phyloP scores from a whole-genome alignment of 2,329 filamentous ascomycete species.

The Calonectria leucothoes region DNA sequence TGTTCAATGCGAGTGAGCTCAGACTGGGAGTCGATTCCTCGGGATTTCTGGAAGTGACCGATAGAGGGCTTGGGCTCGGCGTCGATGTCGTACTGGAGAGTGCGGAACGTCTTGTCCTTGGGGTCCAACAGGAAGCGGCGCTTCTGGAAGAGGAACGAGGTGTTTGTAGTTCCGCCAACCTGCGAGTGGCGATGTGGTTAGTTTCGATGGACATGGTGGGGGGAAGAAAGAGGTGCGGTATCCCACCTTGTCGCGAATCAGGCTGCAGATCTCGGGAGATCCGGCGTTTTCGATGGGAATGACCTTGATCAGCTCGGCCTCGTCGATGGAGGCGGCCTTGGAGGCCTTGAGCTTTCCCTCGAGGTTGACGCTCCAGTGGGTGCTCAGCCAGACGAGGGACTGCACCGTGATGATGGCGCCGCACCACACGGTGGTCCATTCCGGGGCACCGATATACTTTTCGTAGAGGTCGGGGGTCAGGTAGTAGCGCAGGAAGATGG shows the following conservation, averaged over 20 bases:
- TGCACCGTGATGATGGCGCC: slow-evolving; percentile 90
- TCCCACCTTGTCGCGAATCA: slow-evolving; percentile 78
- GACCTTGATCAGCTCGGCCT: slow-evolving; percentile 91
- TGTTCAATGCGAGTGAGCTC: slow-evolving; percentile 86
- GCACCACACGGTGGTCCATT: slow-evolving; percentile 98
- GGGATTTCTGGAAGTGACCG: slow-evolving; percentile 81
- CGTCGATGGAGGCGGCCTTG: slow-evolving; percentile 74
- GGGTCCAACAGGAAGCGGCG: slow-evolving; percentile 90
- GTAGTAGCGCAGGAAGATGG: slow-evolving; percentile 89
- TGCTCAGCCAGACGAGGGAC: slow-evolving; percentile 92
- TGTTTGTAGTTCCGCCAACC: slow-evolving; percentile 78
- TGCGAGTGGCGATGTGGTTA: slow-evolving; percentile 42
- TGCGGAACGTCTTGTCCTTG: slow-evolving; percentile 79
- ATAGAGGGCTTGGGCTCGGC: slow-evolving; percentile 84
- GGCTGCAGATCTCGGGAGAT: slow-evolving; percentile 84
- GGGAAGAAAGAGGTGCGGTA: slow-evolving; percentile 4
- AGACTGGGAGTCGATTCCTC: slow-evolving; percentile 78
- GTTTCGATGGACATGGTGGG: slow-evolving; percentile 20
- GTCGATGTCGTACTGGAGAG: slow-evolving; percentile 87
- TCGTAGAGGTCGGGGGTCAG: slow-evolving; percentile 87
- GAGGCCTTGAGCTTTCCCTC: slow-evolving; percentile 84
- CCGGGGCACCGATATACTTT: slow-evolving; percentile 89
- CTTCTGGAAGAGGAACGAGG: slow-evolving; percentile 98
- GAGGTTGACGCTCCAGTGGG: slow-evolving; percentile 96
- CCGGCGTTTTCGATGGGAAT: slow-evolving; percentile 92